Conservation (phyloP, 352 stramenopile genomes). For the Phytopythium litorale region DNA sequence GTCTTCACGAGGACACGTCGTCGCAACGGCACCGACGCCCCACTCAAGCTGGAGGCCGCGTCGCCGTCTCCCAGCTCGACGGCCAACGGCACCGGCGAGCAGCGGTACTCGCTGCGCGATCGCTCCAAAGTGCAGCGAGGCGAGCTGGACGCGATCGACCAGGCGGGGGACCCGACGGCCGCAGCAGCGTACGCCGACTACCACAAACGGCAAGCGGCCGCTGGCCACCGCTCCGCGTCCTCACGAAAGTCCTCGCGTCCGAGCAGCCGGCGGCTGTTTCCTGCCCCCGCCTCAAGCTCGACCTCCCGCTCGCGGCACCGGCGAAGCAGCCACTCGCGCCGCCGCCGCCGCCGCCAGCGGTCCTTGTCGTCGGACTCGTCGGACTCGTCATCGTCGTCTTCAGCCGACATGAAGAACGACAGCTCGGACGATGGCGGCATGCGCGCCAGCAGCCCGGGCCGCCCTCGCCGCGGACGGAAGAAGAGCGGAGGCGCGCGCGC, state of each 20-base stretch:
- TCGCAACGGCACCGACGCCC: constrained; percentile 16
- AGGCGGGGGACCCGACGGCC: constrained; percentile 29
- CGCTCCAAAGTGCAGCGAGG: constrained; percentile 57
- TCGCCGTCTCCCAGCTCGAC: constrained; percentile 8
- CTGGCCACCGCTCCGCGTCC: background rate
- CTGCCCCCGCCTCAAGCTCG: constrained; percentile 14
- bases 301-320: constrained; percentile 15
- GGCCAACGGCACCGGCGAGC: constrained; percentile 20
- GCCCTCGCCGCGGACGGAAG: constrained; percentile 23
- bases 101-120: constrained; percentile 68
- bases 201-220: constrained; percentile 46
- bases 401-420: constrained; percentile 36
- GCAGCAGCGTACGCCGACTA: constrained; percentile 56
- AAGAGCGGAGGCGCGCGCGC: constrained; percentile 40
- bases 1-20: constrained; percentile 22
- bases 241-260: constrained; percentile 12
- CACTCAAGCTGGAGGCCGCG: constrained; percentile 13
- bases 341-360: constrained; percentile 23
- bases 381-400: constrained; percentile 25
- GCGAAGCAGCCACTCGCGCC: constrained; percentile 19
- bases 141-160: constrained; percentile 20
- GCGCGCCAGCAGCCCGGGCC: constrained; percentile 37
- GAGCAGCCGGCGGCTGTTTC: constrained; percentile 18
- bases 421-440: constrained; percentile 67
- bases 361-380: constrained; percentile 54